Evolutionary conservation across 1,139 yeast species (phyloP).

Genomic region (Candida glucosophila): DNA sequence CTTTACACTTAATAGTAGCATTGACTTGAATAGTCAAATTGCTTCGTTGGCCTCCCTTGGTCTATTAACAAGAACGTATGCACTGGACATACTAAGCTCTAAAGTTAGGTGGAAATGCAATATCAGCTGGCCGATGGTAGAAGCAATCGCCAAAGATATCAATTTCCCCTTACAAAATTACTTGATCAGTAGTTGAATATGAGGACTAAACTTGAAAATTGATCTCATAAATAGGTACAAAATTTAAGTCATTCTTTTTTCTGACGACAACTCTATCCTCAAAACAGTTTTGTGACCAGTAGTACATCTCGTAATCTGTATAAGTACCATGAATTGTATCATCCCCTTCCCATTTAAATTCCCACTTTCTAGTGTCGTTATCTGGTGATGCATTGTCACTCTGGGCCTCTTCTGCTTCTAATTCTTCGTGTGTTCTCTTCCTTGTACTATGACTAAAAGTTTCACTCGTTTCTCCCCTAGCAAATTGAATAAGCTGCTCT

Average conservation of each 20-base stretch:
- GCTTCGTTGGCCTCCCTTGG: slow-evolving; percentile 54
- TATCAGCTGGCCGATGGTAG: slow-evolving; percentile 44
- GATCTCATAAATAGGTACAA: slow-evolving; percentile 17
- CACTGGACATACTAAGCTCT: slow-evolving; percentile 52
- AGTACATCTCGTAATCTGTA: slow-evolving; percentile 43
- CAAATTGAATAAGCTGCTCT: slow-evolving; percentile 53
- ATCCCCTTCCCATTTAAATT: slow-evolving; percentile 50
- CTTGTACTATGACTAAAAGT: slow-evolving; percentile 16
- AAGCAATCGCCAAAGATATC: slow-evolving; percentile 42
- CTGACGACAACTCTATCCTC: slow-evolving; percentile 40
- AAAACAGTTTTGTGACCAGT: slow-evolving; percentile 55
- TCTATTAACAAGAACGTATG: slow-evolving; percentile 38
- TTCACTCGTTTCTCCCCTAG: slow-evolving; percentile 40
- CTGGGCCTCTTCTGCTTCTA: too few relatives aligned
- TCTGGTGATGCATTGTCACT: too few relatives aligned
- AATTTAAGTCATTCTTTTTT: slow-evolving; percentile 21
- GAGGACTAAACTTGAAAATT: slow-evolving; percentile 11
- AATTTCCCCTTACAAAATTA: slow-evolving; percentile 49
- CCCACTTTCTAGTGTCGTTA: slow-evolving; percentile 44
- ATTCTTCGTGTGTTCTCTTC: slow-evolving; percentile 8
- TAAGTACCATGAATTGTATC: slow-evolving; percentile 53
- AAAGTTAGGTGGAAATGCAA: slow-evolving; percentile 60
- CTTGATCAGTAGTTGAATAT: slow-evolving; percentile 20
- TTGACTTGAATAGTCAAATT: slow-evolving; percentile 49
- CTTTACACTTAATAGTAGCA: slow-evolving; percentile 28